A percentile compares a stretch with the other conserved stretches of the same genome.
phyloP scores from a whole-genome alignment of 371 early-diverging fungal genomes.

The Nematocida sp. region DNA sequence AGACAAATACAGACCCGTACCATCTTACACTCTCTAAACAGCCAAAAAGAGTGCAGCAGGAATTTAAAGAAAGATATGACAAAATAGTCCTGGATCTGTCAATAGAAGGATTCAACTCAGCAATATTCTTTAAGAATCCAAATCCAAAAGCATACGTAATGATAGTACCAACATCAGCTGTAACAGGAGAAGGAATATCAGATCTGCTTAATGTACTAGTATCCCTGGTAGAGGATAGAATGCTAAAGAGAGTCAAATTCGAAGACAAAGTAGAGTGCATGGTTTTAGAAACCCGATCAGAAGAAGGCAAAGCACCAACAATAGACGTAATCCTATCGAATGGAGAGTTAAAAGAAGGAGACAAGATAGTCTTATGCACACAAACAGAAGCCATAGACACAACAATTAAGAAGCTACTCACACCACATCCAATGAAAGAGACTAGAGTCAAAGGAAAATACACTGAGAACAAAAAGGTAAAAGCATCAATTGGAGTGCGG shows the following conservation, averaged over 20 bases:
- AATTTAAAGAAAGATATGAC: slow-evolving; percentile 78
- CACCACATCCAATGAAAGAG: slow-evolving; percentile 96
- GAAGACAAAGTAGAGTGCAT: slow-evolving; percentile 90
- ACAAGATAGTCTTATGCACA: slow-evolving; percentile 89
- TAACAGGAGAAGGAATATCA: slow-evolving; percentile 97
- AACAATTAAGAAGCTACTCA: slow-evolving; percentile 80
- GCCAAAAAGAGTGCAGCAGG: slow-evolving; percentile 70
- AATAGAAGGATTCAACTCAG: slow-evolving; percentile 90
- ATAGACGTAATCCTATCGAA: slow-evolving; percentile 96
- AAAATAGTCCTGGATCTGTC: slow-evolving; percentile 79
- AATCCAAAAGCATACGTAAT: slow-evolving; percentile 87
- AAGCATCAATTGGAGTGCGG: slow-evolving; percentile 94
- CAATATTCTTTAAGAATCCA: slow-evolving; percentile 85
- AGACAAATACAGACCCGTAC: slow-evolving; percentile 66
- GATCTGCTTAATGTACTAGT: slow-evolving; percentile 86
- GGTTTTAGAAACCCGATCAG: slow-evolving; percentile 97
- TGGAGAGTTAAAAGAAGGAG: slow-evolving; percentile 89
- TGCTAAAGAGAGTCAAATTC: slow-evolving; percentile 88
- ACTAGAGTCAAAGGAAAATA: slow-evolving; percentile 76
- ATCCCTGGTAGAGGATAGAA: slow-evolving; percentile 80
- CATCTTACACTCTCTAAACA: too few relatives aligned
- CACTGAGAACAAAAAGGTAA: slow-evolving; percentile 85
- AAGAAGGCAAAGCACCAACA: slow-evolving; percentile 95
- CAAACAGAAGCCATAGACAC: slow-evolving; percentile 91
- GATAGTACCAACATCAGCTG: slow-evolving; percentile 94